Evolutionary conservation across 495 filamentous ascomycete species (phyloP).

Genomic region (Penicillium steckii): DNA sequence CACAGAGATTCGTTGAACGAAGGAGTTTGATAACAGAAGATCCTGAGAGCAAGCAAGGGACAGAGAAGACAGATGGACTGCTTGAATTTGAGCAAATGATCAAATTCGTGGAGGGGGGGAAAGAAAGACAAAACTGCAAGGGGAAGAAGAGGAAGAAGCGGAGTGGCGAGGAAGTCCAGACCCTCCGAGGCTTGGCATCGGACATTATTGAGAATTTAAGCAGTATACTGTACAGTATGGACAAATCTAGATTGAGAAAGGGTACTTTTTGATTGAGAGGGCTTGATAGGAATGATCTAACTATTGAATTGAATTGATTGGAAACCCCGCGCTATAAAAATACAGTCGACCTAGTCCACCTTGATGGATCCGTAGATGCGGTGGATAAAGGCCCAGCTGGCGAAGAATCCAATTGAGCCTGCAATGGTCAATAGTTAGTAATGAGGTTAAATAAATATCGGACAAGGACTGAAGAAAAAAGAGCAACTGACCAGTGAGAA

Average conservation of each 20-base stretch:
- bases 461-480: slow-evolving; percentile 5
- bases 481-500: slow-evolving; percentile 76
- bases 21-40: no score
- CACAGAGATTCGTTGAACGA: no score
- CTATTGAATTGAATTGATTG: background rate
- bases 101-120: no score
- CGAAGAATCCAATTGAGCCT: slow-evolving; percentile 95
- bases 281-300: no score
- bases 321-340: background rate
- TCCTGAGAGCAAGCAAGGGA: no score
- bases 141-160: background rate
- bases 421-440: slow-evolving; percentile 5
- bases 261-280: no score
- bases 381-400: slow-evolving; percentile 88
- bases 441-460: slow-evolving; percentile 6
- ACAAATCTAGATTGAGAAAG: no score
- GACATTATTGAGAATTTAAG: no score
- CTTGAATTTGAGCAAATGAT: no score
- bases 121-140: background rate
- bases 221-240: no score
- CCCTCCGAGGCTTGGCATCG: slow-evolving; percentile 11
- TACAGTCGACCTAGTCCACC: slow-evolving; percentile 69
- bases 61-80: no score
- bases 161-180: slow-evolving; percentile 18
- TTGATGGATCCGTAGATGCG: slow-evolving; percentile 96